Percentiles rank a stretch among this genome's conserved stretches.
Conservation (phyloP, 1,139 yeast genomes). For the Lodderomyces margitis region DNA sequence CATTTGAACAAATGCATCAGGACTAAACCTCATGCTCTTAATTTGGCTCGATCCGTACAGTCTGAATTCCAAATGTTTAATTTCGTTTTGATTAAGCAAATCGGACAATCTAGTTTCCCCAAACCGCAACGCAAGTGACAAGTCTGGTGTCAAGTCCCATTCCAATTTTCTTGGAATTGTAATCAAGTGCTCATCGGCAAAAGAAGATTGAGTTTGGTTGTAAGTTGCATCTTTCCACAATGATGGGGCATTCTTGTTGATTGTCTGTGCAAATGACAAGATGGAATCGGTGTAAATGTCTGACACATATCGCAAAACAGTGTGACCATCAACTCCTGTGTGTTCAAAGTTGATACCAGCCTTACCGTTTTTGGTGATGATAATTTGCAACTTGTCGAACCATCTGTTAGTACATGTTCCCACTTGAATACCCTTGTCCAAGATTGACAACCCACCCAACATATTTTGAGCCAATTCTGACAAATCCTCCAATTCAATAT, state of each 20-base stretch:
- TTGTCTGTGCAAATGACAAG: conserved; percentile 78
- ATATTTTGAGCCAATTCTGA: conserved; percentile 75
- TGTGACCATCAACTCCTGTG: conserved; percentile 95
- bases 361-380: conserved; percentile 86
- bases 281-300: conserved; percentile 92
- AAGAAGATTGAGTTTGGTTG: conserved; percentile 4
- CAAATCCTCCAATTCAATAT: conserved; percentile 63
- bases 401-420: conserved; percentile 95
- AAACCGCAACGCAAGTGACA: conserved; percentile 77
- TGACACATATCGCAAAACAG: conserved; percentile 82
- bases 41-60: conserved; percentile 75
- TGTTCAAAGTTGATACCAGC: conserved; percentile 95
- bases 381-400: conserved; percentile 90
- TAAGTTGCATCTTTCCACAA: conserved; percentile 46
- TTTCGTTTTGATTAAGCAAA: conserved; percentile 85
- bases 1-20: conserved; percentile 95
- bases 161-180: conserved; percentile 84
- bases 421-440: conserved; percentile 82
- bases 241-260: conserved; percentile 78
- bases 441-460: conserved; percentile 80
- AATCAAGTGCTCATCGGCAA: conserved; percentile 33
- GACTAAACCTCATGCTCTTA: conserved; percentile 83
- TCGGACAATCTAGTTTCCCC: conserved; percentile 90
- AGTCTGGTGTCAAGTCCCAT: conserved; percentile 78
- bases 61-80: conserved; percentile 74